phyloP scores from a whole-genome alignment of 2,329 filamentous ascomycete genomes.

The Colletotrichum musicola region DNA sequence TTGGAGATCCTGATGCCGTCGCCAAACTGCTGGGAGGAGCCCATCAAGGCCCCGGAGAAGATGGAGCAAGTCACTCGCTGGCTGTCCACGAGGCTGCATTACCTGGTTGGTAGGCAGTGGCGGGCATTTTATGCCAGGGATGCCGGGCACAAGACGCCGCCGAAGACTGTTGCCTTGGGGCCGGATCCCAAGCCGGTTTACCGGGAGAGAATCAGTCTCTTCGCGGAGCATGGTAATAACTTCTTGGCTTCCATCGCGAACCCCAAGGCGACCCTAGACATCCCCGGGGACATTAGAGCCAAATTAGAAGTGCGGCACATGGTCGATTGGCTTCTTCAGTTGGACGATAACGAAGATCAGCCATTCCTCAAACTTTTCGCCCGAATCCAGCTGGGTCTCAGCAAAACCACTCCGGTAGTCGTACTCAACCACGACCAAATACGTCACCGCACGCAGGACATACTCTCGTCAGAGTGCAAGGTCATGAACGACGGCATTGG shows the following conservation, averaged over 20 bases:
- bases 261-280: conserved; percentile 1
- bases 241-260: conserved; percentile 48
- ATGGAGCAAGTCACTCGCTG: conserved; percentile 49
- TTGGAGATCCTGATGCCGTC: conserved; percentile 67
- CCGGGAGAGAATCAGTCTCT: conserved; percentile 53
- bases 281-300: conserved; percentile 39
- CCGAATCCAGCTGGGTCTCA: conserved; percentile 67
- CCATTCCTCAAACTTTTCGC: conserved; percentile 69
- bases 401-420: conserved; percentile 61
- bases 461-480: conserved; percentile 54
- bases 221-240: conserved; percentile 64
- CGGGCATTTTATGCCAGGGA: conserved; percentile 58
- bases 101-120: conserved; percentile 62
- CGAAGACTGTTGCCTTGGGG: conserved; percentile 50
- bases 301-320: conserved; percentile 56
- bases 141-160: conserved; percentile 40
- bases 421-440: conserved; percentile 63
- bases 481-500: conserved; percentile 78
- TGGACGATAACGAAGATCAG: conserved; percentile 59
- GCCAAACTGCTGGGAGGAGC: conserved; percentile 47
- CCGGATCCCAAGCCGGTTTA: conserved; percentile 44
- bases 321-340: conserved; percentile 65
- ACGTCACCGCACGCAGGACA: conserved; percentile 49
- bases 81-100: conserved; percentile 54
- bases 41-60: conserved; percentile 42